Conservation (phyloP, 306 rosid species). For the Cucumis sativus region DNA sequence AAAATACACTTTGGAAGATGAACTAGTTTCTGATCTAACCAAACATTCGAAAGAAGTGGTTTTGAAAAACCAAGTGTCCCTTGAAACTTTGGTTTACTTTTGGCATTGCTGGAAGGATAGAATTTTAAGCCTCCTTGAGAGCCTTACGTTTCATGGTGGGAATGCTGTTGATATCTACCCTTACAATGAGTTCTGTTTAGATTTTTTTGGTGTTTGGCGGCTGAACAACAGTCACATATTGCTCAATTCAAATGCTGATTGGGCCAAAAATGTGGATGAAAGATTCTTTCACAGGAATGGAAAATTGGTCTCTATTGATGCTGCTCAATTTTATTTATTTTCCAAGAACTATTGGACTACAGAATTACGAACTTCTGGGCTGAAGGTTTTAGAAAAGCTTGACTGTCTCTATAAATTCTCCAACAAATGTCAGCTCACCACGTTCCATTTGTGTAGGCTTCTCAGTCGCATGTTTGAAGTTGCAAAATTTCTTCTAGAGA, state of each 20-base stretch:
- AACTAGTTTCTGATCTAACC: constrained; percentile 14
- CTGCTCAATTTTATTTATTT: constrained; percentile 18
- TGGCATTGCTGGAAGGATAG: constrained; percentile 63
- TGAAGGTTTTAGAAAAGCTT: constrained; percentile 33
- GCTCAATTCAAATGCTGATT: constrained; percentile 43
- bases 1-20: constrained; percentile 30
- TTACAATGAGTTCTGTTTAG: constrained; percentile 34
- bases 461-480: constrained; percentile 35
- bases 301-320: constrained; percentile 24
- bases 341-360: constrained; percentile 42
- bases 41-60: constrained; percentile 18
- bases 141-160: constrained; percentile 19
- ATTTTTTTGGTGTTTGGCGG: constrained; percentile 44
- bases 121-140: constrained; percentile 21
- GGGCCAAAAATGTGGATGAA: constrained; percentile 31
- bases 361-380: constrained; percentile 37
- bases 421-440: background rate
- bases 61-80: constrained; percentile 25
- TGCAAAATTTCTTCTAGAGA: constrained; percentile 30
- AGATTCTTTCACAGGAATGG: constrained; percentile 22
- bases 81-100: constrained; percentile 41
- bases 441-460: constrained; percentile 16
- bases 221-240: constrained; percentile 19
- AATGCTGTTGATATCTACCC: constrained; percentile 13
- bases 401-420: constrained; percentile 21